Evolutionary conservation across 176 grass and related monocot species (phyloP).

Genomic region (Paspalum vaginatum): DNA sequence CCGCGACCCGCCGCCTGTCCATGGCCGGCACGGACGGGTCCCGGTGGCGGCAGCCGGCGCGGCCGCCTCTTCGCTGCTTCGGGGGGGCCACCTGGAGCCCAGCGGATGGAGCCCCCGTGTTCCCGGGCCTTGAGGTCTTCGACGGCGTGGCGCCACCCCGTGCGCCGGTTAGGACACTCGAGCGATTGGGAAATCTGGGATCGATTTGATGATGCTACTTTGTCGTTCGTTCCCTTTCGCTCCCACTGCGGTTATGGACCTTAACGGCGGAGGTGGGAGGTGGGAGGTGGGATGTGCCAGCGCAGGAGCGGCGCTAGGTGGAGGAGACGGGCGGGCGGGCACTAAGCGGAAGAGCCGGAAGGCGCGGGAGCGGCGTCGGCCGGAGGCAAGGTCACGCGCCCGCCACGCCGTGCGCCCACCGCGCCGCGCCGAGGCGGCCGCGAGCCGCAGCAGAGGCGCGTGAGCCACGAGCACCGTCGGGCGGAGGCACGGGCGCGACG

Average conservation of each 20-base stretch:
- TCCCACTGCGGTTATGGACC: background rate
- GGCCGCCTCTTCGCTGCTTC: constrained; percentile 12
- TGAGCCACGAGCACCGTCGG: too few species aligned
- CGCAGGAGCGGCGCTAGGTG: too few species aligned
- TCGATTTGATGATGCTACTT: background rate
- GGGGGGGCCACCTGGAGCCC: constrained; percentile 18
- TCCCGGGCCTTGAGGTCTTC: constrained; percentile 37
- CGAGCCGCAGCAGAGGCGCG: too few species aligned
- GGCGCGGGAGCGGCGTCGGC: too few species aligned
- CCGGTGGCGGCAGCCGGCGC: constrained; percentile 6
- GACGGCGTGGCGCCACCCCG: constrained; percentile 21
- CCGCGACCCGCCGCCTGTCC: constrained; percentile 21
- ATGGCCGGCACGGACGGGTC: background rate
- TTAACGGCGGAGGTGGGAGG: too few species aligned
- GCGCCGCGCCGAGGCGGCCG: too few species aligned
- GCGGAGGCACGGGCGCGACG: too few species aligned
- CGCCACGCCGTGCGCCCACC: too few species aligned
- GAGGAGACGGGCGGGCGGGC: too few species aligned
- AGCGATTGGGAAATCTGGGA: constrained; percentile 31
- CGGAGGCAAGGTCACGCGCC: too few species aligned
- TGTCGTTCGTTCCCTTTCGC: background rate
- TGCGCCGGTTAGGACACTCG: constrained; percentile 39
- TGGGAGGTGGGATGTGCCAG: too few species aligned
- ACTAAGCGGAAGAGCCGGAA: too few species aligned
- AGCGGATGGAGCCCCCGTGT: constrained; percentile 26